phyloP scores from a whole-genome alignment of 306 rosid species.

The Castanea sativa region DNA sequence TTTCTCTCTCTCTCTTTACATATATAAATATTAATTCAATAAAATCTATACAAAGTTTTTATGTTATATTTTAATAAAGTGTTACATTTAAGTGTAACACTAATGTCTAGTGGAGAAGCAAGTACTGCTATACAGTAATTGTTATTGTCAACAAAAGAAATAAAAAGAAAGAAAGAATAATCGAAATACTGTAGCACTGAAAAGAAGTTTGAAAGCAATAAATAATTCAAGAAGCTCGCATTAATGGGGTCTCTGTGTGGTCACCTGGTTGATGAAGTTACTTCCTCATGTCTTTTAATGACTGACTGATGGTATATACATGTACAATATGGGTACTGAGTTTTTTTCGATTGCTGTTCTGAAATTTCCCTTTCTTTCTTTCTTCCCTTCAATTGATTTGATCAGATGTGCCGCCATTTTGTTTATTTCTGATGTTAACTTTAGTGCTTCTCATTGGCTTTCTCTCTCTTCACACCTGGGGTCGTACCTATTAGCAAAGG shows the following conservation, averaged over 20 bases:
- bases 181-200: constrained; percentile 6
- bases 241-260: constrained; percentile 31
- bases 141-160: too few species aligned
- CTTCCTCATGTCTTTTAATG: constrained; percentile 39
- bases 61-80: too few species aligned
- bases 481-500: constrained; percentile 26
- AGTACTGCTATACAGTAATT: too few species aligned
- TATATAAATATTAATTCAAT: neutral
- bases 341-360: constrained; percentile 9
- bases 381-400: constrained; percentile 50
- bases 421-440: constrained; percentile 32
- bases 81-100: too few species aligned
- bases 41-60: too few species aligned
- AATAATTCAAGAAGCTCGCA: constrained; percentile 25
- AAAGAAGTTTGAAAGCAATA: constrained; percentile 57
- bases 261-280: constrained; percentile 35
- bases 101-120: too few species aligned
- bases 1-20: neutral
- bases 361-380: constrained; percentile 11
- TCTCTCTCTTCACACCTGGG: constrained; percentile 5
- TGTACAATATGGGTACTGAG: constrained; percentile 29
- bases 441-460: constrained; percentile 27
- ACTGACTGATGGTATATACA: constrained; percentile 60
- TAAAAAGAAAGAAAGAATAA: neutral
- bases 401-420: constrained; percentile 95